Percentiles rank a stretch among this genome's conserved stretches.
Evolutionary conservation across 495 filamentous ascomycete genomes (phyloP).

Genomic region (Coniosporium apollinis): DNA sequence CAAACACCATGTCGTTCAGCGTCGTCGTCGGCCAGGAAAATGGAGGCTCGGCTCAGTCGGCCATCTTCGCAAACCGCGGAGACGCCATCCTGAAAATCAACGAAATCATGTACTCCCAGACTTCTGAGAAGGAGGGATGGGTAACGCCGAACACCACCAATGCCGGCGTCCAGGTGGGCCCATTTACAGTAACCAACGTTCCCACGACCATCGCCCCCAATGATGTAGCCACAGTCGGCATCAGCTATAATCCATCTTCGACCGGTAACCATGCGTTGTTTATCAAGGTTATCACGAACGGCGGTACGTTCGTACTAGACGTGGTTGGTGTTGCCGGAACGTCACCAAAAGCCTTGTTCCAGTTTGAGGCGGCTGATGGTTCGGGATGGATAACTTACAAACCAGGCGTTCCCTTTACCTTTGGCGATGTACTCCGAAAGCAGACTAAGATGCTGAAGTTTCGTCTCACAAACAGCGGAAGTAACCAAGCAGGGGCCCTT

Average conservation of each 20-base stretch:
- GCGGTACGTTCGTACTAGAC: slow-evolving; percentile 24
- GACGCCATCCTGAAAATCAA: slow-evolving; percentile 10
- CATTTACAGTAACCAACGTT: slow-evolving; percentile 25
- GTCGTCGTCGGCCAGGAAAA: slow-evolving; percentile 20
- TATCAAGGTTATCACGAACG: slow-evolving; percentile 25
- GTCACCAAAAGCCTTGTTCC: slow-evolving; percentile 26
- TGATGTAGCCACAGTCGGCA: slow-evolving; percentile 16
- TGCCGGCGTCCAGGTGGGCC: slow-evolving; percentile 19
- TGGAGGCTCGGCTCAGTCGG: slow-evolving; percentile 14
- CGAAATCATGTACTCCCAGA: slow-evolving; percentile 20
- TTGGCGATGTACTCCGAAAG: slow-evolving; percentile 29
- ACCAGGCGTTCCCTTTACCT: slow-evolving; percentile 22
- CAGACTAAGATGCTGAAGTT: slow-evolving; percentile 23
- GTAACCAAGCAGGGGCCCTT: slow-evolving; percentile 19
- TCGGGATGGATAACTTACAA: slow-evolving; percentile 29
- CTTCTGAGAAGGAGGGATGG: slow-evolving; percentile 20
- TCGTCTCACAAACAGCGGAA: slow-evolving; percentile 28
- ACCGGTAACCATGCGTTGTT: slow-evolving; percentile 28
- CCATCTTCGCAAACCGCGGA: slow-evolving; percentile 13
- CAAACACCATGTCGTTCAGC: slow-evolving; percentile 24
- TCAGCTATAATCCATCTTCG: slow-evolving; percentile 25
- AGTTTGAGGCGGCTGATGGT: slow-evolving; percentile 30
- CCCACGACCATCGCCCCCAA: slow-evolving; percentile 21
- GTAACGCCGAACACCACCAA: slow-evolving; percentile 19
- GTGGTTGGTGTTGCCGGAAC: slow-evolving; percentile 25